phyloP scores from a whole-genome alignment of 441 rosid species.

The Gossypium trilobum region DNA sequence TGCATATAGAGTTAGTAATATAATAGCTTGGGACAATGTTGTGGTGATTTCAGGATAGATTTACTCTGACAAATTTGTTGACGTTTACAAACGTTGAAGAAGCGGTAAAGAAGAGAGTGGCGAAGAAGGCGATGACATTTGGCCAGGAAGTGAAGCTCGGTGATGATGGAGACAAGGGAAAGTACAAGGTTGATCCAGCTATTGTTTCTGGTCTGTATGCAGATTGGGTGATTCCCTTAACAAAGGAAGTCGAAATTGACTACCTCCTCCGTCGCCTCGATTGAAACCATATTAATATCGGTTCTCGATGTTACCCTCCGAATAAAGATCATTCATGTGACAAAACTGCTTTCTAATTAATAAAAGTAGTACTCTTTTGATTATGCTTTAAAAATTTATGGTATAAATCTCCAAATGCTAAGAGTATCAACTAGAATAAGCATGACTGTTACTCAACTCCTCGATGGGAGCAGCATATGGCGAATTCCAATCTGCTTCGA shows the following conservation, averaged over 20 bases:
- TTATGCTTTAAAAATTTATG: background rate
- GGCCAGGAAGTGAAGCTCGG: constrained; percentile 50
- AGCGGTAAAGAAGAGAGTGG: constrained; percentile 68
- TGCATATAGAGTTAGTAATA: background rate
- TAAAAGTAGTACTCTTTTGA: background rate
- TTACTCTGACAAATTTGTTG: constrained; percentile 56
- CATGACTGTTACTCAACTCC: constrained; percentile 22
- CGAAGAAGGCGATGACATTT: constrained; percentile 57
- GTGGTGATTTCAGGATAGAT: constrained; percentile 42
- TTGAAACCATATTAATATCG: constrained; percentile 18
- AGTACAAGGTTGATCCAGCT: constrained; percentile 56
- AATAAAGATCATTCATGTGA: background rate
- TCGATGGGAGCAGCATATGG: constrained; percentile 58
- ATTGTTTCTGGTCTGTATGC: constrained; percentile 54
- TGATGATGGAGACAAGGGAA: constrained; percentile 14
- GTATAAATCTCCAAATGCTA: background rate
- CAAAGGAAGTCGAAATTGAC: constrained; percentile 64
- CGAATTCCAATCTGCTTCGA: constrained; percentile 82
- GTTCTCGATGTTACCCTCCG: background rate
- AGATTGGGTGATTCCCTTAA: constrained; percentile 78
- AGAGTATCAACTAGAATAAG: constrained; percentile 22
- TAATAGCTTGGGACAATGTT: background rate
- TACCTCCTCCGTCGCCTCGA: constrained; percentile 74
- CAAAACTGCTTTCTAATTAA: background rate
- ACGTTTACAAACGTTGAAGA: constrained; percentile 64